A percentile compares a stretch with the other conserved stretches of the same genome.
These are phyloP conservation scores for Beauveria sp. DNA, from an alignment of 2,329 filamentous ascomycete species.

Conservation along the genomic window DNA sequence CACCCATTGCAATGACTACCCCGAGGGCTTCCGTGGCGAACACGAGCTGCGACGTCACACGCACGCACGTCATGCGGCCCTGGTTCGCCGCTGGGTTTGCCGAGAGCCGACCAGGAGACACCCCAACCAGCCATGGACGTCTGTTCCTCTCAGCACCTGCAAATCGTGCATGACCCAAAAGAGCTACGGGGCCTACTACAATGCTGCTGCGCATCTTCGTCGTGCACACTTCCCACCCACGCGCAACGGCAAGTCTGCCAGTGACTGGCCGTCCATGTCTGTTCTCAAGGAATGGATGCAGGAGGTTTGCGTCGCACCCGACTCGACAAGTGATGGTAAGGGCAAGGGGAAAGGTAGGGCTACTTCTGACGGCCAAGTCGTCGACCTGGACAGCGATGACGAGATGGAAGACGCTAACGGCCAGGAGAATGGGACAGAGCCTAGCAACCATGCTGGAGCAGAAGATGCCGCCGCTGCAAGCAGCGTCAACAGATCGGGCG, in stretches of 20 bases:
- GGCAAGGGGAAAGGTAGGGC: constrained; percentile 35
- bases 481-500: constrained; percentile 9
- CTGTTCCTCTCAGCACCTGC: constrained; percentile 46
- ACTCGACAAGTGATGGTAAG: constrained; percentile 45
- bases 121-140: constrained; percentile 29
- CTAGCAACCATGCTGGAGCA: not conserved
- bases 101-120: constrained; percentile 36
- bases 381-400: constrained; percentile 4
- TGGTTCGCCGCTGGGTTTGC: constrained; percentile 50
- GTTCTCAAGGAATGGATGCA: constrained; percentile 54
- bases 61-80: constrained; percentile 48
- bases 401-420: constrained; percentile 1
- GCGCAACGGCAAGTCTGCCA: constrained; percentile 45
- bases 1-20: constrained; percentile 69
- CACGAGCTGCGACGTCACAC: constrained; percentile 72
- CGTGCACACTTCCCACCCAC: constrained; percentile 50
- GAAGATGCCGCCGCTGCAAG: constrained; percentile 12
- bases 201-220: constrained; percentile 50
- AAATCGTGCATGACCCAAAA: constrained; percentile 51
- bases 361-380: constrained; percentile 3
- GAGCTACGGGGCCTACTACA: constrained; percentile 52
- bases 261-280: constrained; percentile 51
- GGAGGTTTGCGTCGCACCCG: constrained; percentile 46
- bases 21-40: constrained; percentile 82
- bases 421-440: not conserved